Percentiles rank a stretch among this genome's conserved stretches.
These are phyloP conservation scores for Venturia aucupariae DNA, from an alignment of 2,329 filamentous ascomycete species.

Conservation along the genomic window DNA sequence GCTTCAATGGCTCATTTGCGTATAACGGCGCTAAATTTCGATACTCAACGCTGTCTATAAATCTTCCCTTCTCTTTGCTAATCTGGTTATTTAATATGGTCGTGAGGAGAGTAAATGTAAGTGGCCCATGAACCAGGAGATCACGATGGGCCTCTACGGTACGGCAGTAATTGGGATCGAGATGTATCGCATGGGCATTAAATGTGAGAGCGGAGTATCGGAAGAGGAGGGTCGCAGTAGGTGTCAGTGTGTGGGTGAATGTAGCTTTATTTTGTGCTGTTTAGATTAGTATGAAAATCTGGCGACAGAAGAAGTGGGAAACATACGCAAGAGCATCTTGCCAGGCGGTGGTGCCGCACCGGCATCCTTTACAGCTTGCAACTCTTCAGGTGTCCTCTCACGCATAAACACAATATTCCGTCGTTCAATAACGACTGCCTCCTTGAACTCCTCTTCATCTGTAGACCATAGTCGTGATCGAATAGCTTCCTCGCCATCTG, in stretches of 20 bases:
- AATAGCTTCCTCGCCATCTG: constrained; percentile 24
- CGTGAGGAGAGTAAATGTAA: constrained; percentile 70
- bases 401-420: constrained; percentile 57
- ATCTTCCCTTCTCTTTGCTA: constrained; percentile 18
- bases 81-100: constrained; percentile 46
- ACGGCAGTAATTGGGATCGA: constrained; percentile 62
- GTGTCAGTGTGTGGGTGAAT: constrained; percentile 52
- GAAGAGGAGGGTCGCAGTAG: constrained; percentile 67
- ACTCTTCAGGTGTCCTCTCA: constrained; percentile 33
- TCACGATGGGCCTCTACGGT: constrained; percentile 64
- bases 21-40: constrained; percentile 76
- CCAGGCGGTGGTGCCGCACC: constrained; percentile 22
- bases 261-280: constrained; percentile 41
- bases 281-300: constrained; percentile 25
- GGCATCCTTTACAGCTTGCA: constrained; percentile 21
- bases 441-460: constrained; percentile 32
- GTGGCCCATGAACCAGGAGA: constrained; percentile 77
- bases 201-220: constrained; percentile 84
- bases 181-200: constrained; percentile 87
- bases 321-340: constrained; percentile 31
- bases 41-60: constrained; percentile 58
- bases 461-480: constrained; percentile 35
- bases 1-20: constrained; percentile 57
- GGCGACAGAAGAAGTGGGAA: constrained; percentile 10
- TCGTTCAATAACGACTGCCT: constrained; percentile 42